Conservation (phyloP, 2,329 filamentous ascomycete genomes). For the Spiromastix sp. region DNA sequence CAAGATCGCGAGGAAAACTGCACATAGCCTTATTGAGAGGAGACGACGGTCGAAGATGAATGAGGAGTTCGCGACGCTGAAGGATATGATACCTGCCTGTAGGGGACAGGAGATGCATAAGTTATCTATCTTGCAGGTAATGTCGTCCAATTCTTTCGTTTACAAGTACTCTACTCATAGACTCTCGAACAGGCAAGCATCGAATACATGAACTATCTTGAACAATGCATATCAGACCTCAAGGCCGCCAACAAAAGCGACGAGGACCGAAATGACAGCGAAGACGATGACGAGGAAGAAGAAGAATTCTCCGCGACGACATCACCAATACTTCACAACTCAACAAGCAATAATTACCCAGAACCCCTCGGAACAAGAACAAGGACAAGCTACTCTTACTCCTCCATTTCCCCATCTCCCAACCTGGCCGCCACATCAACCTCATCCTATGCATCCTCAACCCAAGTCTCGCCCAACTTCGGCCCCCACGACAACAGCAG, state of each 20-base stretch:
- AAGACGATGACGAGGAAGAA: not conserved
- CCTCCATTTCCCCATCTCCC: conserved; percentile 6
- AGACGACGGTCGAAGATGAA: conserved; percentile 94
- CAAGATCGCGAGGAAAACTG: conserved; percentile 91
- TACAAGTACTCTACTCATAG: not conserved
- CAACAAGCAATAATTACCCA: conserved; percentile 13
- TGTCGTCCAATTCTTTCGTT: conserved; percentile 14
- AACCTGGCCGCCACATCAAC: conserved; percentile 12
- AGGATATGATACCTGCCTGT: conserved; percentile 92
- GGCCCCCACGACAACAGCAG: conserved; percentile 1
- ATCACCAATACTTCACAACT: conserved; percentile 21
- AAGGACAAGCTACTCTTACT: not conserved
- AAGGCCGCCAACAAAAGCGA: conserved; percentile 43
- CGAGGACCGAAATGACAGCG: no score
- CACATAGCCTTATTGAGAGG: conserved; percentile 89
- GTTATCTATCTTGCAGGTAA: conserved; percentile 81
- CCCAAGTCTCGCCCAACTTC: not conserved
- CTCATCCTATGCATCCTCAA: conserved; percentile 11
- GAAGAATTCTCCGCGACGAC: conserved; percentile 14
- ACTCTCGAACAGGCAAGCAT: conserved; percentile 86
- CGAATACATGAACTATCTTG: conserved; percentile 88
- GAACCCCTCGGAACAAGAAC: conserved; percentile 9
- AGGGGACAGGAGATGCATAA: conserved; percentile 96
- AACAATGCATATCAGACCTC: conserved; percentile 74
- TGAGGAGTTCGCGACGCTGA: conserved; percentile 87